phyloP scores from a whole-genome alignment of 257 asterid genomes.

The Solanum tacnaense region DNA sequence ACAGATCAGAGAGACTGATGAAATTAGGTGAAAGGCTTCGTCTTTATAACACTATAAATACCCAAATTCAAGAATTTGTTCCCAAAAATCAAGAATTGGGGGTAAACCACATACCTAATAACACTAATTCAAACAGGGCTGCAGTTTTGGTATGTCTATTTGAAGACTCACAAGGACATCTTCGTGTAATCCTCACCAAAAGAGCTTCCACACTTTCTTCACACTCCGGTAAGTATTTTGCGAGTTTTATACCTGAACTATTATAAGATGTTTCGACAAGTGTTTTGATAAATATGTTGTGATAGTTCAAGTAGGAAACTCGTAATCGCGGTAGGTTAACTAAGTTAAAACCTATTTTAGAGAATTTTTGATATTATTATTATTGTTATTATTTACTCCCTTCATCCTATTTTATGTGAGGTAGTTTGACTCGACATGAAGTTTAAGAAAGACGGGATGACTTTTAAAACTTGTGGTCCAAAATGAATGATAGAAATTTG shows the following conservation, averaged over 20 bases:
- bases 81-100: not conserved
- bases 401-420: too few relatives aligned
- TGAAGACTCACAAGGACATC: constrained; percentile 38
- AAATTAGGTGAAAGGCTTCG: constrained; percentile 36
- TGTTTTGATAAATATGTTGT: not conserved
- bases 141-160: constrained; percentile 69
- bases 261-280: too few relatives aligned
- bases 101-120: not conserved
- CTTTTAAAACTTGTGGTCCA: too few relatives aligned
- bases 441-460: too few relatives aligned
- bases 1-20: constrained; percentile 28
- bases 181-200: constrained; percentile 72
- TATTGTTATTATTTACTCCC: not conserved
- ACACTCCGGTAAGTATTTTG: constrained; percentile 30
- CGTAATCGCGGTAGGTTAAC: not conserved
- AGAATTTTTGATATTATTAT: not conserved
- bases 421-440: too few relatives aligned
- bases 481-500: too few relatives aligned
- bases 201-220: constrained; percentile 57
- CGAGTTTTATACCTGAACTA: not conserved
- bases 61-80: not conserved
- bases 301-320: not conserved
- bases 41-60: constrained; percentile 2
- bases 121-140: constrained; percentile 22
- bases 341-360: not conserved